These are phyloP conservation scores for Mortierella antarctica DNA, from an alignment of 192 early-diverging fungal genomes.

Conservation along the genomic window DNA sequence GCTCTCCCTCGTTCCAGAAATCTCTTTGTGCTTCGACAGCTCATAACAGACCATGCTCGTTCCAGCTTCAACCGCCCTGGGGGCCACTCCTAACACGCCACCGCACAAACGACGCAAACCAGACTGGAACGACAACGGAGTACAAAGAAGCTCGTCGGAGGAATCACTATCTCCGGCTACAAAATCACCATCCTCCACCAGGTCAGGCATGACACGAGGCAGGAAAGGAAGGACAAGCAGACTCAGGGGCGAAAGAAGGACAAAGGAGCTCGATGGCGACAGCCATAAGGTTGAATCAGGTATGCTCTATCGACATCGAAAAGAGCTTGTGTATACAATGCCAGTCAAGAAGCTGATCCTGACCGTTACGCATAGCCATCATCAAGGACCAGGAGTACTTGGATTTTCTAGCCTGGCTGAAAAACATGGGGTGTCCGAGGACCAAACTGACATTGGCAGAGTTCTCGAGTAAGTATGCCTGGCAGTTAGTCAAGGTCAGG, in stretches of 20 bases:
- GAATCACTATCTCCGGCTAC: neutral
- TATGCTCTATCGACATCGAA: neutral
- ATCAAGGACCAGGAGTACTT: conserved; percentile 60
- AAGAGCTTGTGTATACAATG: neutral
- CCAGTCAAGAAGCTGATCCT: neutral
- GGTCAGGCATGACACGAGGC: neutral
- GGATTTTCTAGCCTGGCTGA: conserved; percentile 62
- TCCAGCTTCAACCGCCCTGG: neutral
- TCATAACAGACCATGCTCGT: conserved; percentile 12
- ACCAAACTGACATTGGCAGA: conserved; percentile 65
- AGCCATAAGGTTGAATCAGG: conserved; percentile 25
- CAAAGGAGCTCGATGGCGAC: neutral
- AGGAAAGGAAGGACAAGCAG: conserved; percentile 42
- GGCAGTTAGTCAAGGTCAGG: neutral
- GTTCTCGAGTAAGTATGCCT: conserved; percentile 54
- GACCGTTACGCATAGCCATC: conserved; percentile 24
- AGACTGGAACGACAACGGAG: conserved; percentile 14
- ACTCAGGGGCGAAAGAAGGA: conserved; percentile 9
- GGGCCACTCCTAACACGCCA: conserved; percentile 9
- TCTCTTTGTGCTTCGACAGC: neutral
- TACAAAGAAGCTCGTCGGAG: neutral
- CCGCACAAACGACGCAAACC: conserved; percentile 30
- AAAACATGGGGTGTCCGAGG: conserved; percentile 56
- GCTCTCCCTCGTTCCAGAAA: neutral
- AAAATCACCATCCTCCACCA: neutral